Percentiles rank a stretch among this genome's conserved stretches.
These are phyloP conservation scores for Thalassiosira mediterranea DNA, from an alignment of 352 stramenopile species.

Conservation along the genomic window DNA sequence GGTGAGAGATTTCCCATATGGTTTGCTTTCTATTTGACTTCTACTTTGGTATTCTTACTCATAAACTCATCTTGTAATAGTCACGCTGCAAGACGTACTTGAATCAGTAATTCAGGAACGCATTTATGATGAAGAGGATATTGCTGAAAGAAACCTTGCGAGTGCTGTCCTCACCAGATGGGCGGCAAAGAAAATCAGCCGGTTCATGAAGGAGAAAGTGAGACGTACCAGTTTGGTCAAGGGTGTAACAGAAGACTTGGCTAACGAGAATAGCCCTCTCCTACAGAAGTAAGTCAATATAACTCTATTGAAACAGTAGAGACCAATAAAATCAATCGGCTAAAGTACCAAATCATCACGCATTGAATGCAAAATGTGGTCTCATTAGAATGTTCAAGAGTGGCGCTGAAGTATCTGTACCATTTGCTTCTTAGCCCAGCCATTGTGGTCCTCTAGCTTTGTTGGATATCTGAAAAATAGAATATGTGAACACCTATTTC, in stretches of 20 bases:
- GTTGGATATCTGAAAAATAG: too few species aligned
- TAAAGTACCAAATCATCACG: too few species aligned
- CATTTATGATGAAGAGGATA: slow-evolving; percentile 90
- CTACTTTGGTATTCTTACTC: background rate
- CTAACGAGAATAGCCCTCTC: background rate
- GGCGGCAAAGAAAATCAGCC: slow-evolving; percentile 20
- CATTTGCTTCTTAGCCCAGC: too few species aligned
- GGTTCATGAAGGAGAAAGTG: slow-evolving; percentile 20
- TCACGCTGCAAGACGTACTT: slow-evolving; percentile 92
- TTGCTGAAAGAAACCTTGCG: slow-evolving; percentile 35
- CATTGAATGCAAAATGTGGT: too few species aligned
- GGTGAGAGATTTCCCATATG: too few species aligned
- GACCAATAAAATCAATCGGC: too few species aligned
- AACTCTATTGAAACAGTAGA: too few species aligned
- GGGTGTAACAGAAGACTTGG: background rate
- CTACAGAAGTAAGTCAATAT: too few species aligned
- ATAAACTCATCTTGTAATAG: slow-evolving; percentile 9
- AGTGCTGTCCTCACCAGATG: slow-evolving; percentile 25
- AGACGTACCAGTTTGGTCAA: slow-evolving; percentile 1
- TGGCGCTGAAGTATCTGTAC: too few species aligned
- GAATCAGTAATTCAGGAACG: slow-evolving; percentile 88
- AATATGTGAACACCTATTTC: too few species aligned
- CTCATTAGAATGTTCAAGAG: too few species aligned
- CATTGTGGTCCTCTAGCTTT: too few species aligned
- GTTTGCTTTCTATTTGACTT: background rate